Conservation (phyloP, 2,329 filamentous ascomycete species). For the Aspergillus jensenii region DNA sequence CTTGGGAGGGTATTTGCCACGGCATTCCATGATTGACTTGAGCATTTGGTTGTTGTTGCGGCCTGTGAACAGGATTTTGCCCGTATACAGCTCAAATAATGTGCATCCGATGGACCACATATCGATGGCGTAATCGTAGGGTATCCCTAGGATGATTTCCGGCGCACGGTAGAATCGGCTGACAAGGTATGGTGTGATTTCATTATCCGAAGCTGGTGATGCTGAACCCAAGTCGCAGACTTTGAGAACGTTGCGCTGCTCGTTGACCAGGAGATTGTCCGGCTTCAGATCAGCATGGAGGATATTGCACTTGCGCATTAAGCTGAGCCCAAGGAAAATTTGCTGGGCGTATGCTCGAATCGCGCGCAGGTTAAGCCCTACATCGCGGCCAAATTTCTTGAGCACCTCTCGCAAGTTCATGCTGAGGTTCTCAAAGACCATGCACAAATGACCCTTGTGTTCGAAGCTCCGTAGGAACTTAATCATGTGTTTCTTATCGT, state of each 20-base stretch:
- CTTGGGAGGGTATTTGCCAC: conserved; percentile 88
- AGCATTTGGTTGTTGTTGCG: conserved; percentile 99
- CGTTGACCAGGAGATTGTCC: conserved; percentile 93
- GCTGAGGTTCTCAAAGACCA: conserved; percentile 92
- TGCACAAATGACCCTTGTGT: conserved; percentile 91
- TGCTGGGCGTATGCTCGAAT: conserved; percentile 89
- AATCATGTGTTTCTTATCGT: conserved; percentile 89
- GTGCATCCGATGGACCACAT: conserved; percentile 99
- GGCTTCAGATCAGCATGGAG: conserved; percentile 96
- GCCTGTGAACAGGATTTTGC: conserved; percentile 94
- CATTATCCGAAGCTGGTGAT: conserved; percentile 83
- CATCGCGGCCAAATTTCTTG: conserved; percentile 92
- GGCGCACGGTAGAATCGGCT: conserved; percentile 97
- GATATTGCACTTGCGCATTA: conserved; percentile 89
- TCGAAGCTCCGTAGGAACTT: conserved; percentile 85
- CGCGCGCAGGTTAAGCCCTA: conserved; percentile 85
- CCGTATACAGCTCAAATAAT: conserved; percentile 93
- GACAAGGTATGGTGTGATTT: conserved; percentile 91
- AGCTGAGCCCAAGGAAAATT: conserved; percentile 84
- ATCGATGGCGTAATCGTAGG: conserved; percentile 90
- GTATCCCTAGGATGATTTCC: conserved; percentile 95
- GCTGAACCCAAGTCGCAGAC: conserved; percentile 97
- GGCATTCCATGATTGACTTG: conserved; percentile 90
- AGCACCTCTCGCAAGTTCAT: conserved; percentile 91
- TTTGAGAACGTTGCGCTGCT: conserved; percentile 80